Conservation (phyloP, 176 grass and related monocot species). For the Oryza nivara region DNA sequence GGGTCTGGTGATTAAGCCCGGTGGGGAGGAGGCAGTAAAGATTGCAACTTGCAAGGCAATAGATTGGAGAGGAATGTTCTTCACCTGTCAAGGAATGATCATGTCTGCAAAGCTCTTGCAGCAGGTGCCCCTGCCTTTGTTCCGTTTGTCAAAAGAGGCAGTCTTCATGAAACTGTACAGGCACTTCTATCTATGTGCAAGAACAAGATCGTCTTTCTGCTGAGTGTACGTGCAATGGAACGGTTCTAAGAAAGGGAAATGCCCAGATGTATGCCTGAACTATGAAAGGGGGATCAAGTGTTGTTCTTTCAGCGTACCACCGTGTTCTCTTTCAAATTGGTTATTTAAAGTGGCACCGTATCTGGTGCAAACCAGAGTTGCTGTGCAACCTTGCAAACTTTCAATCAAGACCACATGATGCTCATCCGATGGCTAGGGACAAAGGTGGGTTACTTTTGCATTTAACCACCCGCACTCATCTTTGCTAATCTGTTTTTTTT, state of each 20-base stretch:
- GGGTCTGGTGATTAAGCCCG: slow-evolving; percentile 44
- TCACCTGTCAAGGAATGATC: slow-evolving; percentile 34
- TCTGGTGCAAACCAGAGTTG: too few relatives aligned
- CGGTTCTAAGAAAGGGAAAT: slow-evolving; percentile 6
- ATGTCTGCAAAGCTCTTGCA: slow-evolving; percentile 25
- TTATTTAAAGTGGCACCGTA: background rate
- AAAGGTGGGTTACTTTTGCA: too few relatives aligned
- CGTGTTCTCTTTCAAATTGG: slow-evolving; percentile 14
- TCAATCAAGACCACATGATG: too few relatives aligned
- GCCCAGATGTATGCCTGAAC: background rate
- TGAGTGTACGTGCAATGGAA: background rate
- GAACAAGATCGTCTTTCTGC: background rate
- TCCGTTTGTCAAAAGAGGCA: slow-evolving; percentile 14
- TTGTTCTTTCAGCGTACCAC: background rate
- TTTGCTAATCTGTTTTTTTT: too few relatives aligned
- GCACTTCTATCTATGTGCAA: background rate
- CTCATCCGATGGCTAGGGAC: too few relatives aligned
- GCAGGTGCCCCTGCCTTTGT: background rate
- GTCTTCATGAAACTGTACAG: background rate
- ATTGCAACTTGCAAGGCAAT: slow-evolving; percentile 40
- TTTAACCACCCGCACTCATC: too few relatives aligned
- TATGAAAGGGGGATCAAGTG: background rate
- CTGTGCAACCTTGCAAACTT: too few relatives aligned
- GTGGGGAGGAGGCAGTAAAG: slow-evolving; percentile 44
- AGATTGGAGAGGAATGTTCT: slow-evolving; percentile 55